Evolutionary conservation across 768 basidiomycete genomes (phyloP).

Genomic region (Rhodotorula kratochvilovae): DNA sequence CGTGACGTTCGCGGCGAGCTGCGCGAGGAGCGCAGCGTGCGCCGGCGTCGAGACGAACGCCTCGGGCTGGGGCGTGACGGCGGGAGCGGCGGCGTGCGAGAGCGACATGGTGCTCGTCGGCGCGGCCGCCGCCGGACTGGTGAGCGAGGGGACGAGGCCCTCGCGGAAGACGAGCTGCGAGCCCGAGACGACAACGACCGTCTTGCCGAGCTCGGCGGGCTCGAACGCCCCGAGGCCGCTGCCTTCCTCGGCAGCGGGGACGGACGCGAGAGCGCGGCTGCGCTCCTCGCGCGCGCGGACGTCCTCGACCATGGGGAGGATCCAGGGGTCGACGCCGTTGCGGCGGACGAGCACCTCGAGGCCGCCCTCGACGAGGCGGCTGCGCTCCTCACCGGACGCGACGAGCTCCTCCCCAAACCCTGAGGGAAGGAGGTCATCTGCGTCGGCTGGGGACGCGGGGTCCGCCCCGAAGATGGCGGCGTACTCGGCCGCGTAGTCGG

Average conservation of each 20-base stretch:
- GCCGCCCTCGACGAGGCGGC: constrained; percentile 46
- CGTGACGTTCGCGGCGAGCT: constrained; percentile 62
- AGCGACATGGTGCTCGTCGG: constrained; percentile 37
- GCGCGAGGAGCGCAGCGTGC: constrained; percentile 57
- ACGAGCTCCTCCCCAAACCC: constrained; percentile 48
- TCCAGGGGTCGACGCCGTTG: constrained; percentile 68
- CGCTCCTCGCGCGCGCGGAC: constrained; percentile 58
- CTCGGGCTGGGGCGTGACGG: constrained; percentile 16
- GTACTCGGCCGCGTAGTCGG: constrained; percentile 74
- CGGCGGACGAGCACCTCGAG: constrained; percentile 58
- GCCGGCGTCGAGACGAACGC: constrained; percentile 61
- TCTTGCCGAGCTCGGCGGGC: constrained; percentile 52
- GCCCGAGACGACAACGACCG: constrained; percentile 61
- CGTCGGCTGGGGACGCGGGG: constrained; percentile 64
- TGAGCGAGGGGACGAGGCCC: constrained; percentile 41
- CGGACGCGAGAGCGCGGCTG: constrained; percentile 25
- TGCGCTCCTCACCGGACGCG: neutral
- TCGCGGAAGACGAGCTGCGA: constrained; percentile 61
- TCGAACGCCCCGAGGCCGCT: constrained; percentile 46
- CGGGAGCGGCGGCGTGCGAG: constrained; percentile 22
- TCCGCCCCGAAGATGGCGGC: constrained; percentile 70
- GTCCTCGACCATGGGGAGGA: constrained; percentile 67
- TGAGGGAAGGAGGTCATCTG: constrained; percentile 59
- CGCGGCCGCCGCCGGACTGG: constrained; percentile 49
- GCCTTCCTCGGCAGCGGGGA: neutral